Evolutionary conservation across 2,329 filamentous ascomycete species (phyloP).

Genomic region (Fusarium compactum): DNA sequence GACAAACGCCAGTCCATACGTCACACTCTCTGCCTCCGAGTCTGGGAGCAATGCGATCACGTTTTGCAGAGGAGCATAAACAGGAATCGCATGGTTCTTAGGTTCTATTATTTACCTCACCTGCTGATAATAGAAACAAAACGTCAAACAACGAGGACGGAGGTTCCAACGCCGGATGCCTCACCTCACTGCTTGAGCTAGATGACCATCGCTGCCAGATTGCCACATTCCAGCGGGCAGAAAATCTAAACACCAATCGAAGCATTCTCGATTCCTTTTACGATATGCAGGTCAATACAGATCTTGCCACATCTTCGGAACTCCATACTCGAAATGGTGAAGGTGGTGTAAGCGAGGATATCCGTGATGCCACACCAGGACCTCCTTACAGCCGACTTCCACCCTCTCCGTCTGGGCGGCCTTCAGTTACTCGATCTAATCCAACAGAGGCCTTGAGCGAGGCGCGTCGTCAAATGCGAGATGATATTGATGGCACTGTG

Average conservation of each 20-base stretch:
- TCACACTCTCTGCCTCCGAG: not conserved
- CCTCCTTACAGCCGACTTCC: conserved; percentile 63
- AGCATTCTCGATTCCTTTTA: conserved; percentile 81
- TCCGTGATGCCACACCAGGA: conserved; percentile 63
- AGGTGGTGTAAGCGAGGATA: conserved; percentile 84
- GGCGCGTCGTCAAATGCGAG: conserved; percentile 85
- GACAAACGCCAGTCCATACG: not conserved
- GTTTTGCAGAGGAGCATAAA: no score
- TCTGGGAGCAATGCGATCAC: not conserved
- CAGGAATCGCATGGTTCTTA: no score
- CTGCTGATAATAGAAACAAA: conserved; percentile 45
- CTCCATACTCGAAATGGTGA: conserved; percentile 82
- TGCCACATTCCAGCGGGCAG: conserved; percentile 65
- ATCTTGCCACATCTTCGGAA: conserved; percentile 50
- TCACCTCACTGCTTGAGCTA: conserved; percentile 80
- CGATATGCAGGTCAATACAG: conserved; percentile 60
- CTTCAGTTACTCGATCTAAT: conserved; percentile 86
- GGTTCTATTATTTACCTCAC: no score
- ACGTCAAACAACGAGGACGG: conserved; percentile 77
- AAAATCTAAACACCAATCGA: conserved; percentile 61
- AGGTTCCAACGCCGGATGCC: conserved; percentile 66
- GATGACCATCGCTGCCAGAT: conserved; percentile 86
- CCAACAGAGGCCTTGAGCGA: conserved; percentile 98
- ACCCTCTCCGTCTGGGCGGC: conserved; percentile 68
- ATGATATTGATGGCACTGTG: conserved; percentile 67